Conservation (phyloP, 805 yeast genomes). For the Pichia deserticola region DNA sequence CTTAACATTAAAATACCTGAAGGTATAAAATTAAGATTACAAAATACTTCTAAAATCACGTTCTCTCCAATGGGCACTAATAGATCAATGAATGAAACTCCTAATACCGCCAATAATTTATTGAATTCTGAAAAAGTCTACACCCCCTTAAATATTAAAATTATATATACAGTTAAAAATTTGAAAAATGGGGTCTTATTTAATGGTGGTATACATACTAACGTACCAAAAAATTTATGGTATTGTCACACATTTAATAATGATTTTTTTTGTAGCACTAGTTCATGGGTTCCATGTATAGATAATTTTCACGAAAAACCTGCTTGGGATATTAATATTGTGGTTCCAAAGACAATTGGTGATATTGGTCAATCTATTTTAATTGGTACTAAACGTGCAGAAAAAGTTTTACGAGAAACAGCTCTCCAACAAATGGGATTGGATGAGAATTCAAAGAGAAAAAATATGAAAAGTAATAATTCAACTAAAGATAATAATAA, state of each 20-base stretch:
- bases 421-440: conserved; percentile 28
- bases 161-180: conserved; percentile 57
- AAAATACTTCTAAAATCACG: conserved; percentile 36
- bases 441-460: conserved; percentile 23
- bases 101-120: conserved; percentile 24
- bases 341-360: conserved; percentile 70
- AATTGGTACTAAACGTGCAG: conserved; percentile 34
- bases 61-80: conserved; percentile 28
- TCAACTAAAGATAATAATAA: conserved; percentile 19
- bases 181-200: conserved; percentile 73
- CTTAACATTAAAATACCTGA: conserved; percentile 59
- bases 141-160: conserved; percentile 65
- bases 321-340: conserved; percentile 88
- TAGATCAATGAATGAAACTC: conserved; percentile 32
- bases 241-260: conserved; percentile 81
- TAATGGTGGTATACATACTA: conserved; percentile 50
- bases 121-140: conserved; percentile 42
- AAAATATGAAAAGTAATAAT: background rate
- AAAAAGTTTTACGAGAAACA: conserved; percentile 20
- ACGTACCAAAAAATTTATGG: conserved; percentile 48
- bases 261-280: conserved; percentile 71
- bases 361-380: conserved; percentile 51
- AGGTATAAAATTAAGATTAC: conserved; percentile 51
- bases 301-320: conserved; percentile 83
- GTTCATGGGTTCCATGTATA: conserved; percentile 97